phyloP scores from a whole-genome alignment of 2,329 filamentous ascomycete species.

The Penicillium sp. region DNA sequence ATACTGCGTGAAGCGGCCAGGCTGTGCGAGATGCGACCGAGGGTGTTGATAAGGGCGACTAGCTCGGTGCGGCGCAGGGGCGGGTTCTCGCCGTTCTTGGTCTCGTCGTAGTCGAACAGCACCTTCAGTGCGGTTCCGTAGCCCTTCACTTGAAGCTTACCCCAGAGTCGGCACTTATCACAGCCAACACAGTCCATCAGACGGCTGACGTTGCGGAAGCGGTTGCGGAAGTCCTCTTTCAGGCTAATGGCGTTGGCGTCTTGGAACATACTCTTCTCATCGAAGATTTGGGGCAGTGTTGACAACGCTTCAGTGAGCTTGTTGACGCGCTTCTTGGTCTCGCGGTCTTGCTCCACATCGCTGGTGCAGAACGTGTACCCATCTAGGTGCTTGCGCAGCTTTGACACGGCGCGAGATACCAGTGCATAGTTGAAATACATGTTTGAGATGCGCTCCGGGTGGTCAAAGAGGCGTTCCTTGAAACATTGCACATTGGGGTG shows the following conservation, averaged over 20 bases:
- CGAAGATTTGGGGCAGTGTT: constrained; percentile 72
- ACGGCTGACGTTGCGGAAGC: constrained; percentile 93
- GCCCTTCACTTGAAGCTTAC: constrained; percentile 90
- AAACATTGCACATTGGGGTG: constrained; percentile 87
- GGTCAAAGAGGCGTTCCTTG: constrained; percentile 73
- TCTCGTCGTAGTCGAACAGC: constrained; percentile 84
- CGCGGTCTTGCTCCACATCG: constrained; percentile 70
- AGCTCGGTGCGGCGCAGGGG: constrained; percentile 82
- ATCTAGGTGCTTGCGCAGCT: constrained; percentile 76
- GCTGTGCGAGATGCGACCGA: constrained; percentile 79
- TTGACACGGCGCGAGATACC: constrained; percentile 85
- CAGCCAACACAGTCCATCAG: constrained; percentile 99
- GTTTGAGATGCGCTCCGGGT: constrained; percentile 91
- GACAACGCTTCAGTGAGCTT: constrained; percentile 68
- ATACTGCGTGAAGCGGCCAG: constrained; percentile 73
- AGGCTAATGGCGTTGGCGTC: constrained; percentile 62
- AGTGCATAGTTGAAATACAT: constrained; percentile 99
- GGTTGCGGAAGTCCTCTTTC: constrained; percentile 95
- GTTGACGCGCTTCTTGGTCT: constrained; percentile 79
- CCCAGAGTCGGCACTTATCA: constrained; percentile 97
- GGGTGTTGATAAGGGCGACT: constrained; percentile 90
- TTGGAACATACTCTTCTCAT: constrained; percentile 93
- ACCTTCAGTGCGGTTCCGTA: constrained; percentile 95
- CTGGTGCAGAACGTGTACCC: constrained; percentile 90
- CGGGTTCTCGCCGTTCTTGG: constrained; percentile 60